Percentiles rank a stretch among this genome's conserved stretches.
These are phyloP conservation scores for Verticillium albo-atrum DNA, from an alignment of 2,329 filamentous ascomycete genomes.

Conservation along the genomic window DNA sequence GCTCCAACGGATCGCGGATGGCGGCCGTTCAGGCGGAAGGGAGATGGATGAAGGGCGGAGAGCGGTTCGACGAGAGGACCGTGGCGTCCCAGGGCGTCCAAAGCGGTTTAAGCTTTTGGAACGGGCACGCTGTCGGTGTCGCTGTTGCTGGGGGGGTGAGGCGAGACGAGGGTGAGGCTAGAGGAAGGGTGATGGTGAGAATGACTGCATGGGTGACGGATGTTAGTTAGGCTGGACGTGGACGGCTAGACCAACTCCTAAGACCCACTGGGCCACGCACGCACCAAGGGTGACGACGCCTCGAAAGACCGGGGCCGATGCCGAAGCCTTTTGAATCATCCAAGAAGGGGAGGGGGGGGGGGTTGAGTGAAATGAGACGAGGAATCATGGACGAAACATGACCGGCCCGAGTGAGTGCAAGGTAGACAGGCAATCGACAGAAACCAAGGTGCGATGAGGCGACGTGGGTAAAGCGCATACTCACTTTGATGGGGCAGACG, in stretches of 20 bases:
- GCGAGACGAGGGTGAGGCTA: not conserved
- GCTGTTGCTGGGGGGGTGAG: not conserved
- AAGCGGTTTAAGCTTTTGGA: constrained; percentile 3
- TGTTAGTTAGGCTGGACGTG: not conserved
- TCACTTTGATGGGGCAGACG: not conserved
- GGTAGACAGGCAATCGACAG: not conserved
- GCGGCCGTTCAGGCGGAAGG: not conserved
- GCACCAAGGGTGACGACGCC: constrained; percentile 1
- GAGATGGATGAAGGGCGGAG: not conserved
- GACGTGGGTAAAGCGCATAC: not conserved
- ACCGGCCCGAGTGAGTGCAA: not conserved
- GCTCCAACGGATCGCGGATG: not conserved
- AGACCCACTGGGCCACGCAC: constrained; percentile 1
- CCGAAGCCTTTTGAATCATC: not conserved
- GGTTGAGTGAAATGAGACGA: not conserved
- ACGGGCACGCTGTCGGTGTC: not conserved
- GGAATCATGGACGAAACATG: not conserved
- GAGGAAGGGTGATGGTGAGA: constrained; percentile 2
- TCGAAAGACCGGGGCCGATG: not conserved
- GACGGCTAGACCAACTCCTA: not conserved
- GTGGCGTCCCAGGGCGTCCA: not conserved
- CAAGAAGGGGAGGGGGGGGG: not conserved
- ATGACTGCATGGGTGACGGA: constrained; percentile 1
- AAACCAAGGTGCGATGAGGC: not conserved
- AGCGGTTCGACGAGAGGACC: not conserved